Percentiles rank a stretch among this genome's conserved stretches.
These are phyloP conservation scores for Solanum lycopersicoides DNA, from an alignment of 257 asterid species.

Conservation along the genomic window DNA sequence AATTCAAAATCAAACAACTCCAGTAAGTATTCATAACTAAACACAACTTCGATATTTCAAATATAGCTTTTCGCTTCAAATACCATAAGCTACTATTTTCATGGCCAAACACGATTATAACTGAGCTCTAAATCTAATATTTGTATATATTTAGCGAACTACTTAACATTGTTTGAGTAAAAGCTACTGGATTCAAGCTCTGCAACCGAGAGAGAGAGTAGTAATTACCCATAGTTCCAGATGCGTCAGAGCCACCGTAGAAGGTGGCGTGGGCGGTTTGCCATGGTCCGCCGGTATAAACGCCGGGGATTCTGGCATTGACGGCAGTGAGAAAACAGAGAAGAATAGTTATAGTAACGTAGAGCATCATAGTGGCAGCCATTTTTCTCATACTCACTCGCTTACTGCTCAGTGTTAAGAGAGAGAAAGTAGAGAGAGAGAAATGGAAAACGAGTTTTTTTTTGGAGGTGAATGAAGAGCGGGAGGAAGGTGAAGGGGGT, in stretches of 20 bases:
- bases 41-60: background rate
- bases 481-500: slow-evolving; percentile 27
- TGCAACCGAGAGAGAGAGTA: background rate
- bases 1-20: background rate
- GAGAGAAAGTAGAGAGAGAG: background rate
- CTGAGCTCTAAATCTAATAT: background rate
- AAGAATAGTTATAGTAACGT: slow-evolving; percentile 13
- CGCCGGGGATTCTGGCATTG: slow-evolving; percentile 51
- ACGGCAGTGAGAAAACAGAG: slow-evolving; percentile 25
- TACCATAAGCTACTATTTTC: background rate
- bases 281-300: slow-evolving; percentile 57
- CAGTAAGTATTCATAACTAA: background rate
- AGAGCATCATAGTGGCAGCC: slow-evolving; percentile 11
- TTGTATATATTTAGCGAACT: background rate
- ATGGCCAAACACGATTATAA: background rate
- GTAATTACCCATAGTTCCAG: slow-evolving; percentile 81
- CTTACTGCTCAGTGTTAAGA: background rate
- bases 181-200: background rate
- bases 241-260: slow-evolving; percentile 87
- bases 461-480: slow-evolving; percentile 19
- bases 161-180: background rate
- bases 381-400: background rate
- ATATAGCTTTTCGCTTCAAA: background rate
- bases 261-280: slow-evolving; percentile 75
- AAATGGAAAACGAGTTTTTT: background rate